These are phyloP conservation scores for Xylaria scruposa DNA, from an alignment of 495 filamentous ascomycete species.

Conservation along the genomic window DNA sequence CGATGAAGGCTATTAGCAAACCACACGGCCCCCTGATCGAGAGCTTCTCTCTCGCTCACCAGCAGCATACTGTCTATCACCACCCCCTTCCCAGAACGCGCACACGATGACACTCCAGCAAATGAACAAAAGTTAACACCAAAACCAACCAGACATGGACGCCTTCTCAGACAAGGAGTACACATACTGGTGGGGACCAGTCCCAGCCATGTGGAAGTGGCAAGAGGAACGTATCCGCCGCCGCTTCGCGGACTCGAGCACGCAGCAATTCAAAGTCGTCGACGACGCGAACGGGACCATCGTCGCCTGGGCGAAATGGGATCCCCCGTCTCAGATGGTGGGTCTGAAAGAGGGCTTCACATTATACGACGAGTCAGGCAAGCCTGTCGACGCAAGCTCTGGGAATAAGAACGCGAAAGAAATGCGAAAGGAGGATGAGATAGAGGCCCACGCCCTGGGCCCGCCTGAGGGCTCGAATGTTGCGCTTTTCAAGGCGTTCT, in stretches of 20 bases:
- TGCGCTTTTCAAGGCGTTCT: constrained; percentile 28
- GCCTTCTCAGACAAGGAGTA: constrained; percentile 35
- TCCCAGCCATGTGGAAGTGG: constrained; percentile 31
- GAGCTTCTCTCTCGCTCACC: background rate
- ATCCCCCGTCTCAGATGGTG: constrained; percentile 26
- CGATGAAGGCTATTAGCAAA: background rate
- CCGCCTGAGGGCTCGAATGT: constrained; percentile 34
- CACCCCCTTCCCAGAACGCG: background rate
- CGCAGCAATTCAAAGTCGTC: constrained; percentile 38
- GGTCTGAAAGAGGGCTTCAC: constrained; percentile 31
- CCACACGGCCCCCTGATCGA: background rate
- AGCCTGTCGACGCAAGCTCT: background rate
- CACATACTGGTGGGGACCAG: constrained; percentile 38
- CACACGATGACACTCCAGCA: background rate
- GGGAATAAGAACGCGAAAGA: background rate
- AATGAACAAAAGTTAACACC: background rate
- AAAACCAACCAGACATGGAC: constrained; percentile 28
- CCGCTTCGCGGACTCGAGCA: constrained; percentile 32
- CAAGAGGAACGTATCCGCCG: constrained; percentile 28
- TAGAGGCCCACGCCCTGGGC: background rate
- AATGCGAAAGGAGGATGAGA: constrained; percentile 2
- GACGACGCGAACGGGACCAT: constrained; percentile 26
- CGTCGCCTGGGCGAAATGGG: constrained; percentile 40
- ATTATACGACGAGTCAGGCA: constrained; percentile 23
- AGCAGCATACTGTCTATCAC: no score